Evolutionary conservation across 345 rosid genomes (phyloP).

Genomic region (Melaleuca quinquenervia): DNA sequence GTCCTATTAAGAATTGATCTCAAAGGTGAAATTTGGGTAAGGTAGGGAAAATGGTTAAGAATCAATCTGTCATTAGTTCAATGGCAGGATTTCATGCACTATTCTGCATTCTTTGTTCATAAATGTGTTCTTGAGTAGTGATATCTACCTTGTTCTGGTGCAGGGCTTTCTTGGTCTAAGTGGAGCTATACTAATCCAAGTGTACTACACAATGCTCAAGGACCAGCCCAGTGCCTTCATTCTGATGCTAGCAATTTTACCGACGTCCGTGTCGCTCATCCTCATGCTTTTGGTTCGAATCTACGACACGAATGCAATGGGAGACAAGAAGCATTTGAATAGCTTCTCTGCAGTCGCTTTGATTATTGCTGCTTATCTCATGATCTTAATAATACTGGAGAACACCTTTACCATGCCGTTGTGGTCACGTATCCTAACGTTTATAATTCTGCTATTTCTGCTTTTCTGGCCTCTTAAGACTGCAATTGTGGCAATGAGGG

Average conservation of each 20-base stretch:
- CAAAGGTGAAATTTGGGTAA: neutral
- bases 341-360: constrained; percentile 59
- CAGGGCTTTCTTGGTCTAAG: constrained; percentile 95
- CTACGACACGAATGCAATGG: constrained; percentile 25
- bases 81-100: neutral
- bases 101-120: neutral
- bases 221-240: constrained; percentile 50
- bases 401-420: constrained; percentile 37
- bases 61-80: neutral
- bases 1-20: neutral
- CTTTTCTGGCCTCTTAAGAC: constrained; percentile 47
- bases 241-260: constrained; percentile 57
- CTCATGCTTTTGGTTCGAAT: constrained; percentile 59
- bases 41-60: neutral
- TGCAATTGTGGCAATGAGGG: constrained; percentile 43
- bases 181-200: constrained; percentile 69
- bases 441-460: constrained; percentile 34
- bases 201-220: constrained; percentile 46
- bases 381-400: constrained; percentile 40
- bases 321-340: constrained; percentile 65
- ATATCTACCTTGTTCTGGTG: neutral
- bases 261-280: constrained; percentile 46
- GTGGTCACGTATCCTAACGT: constrained; percentile 32
- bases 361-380: constrained; percentile 60
- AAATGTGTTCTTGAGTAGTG: neutral